These are phyloP conservation scores for Osmanthus fragrans DNA, from an alignment of 257 asterid species.

Conservation along the genomic window DNA sequence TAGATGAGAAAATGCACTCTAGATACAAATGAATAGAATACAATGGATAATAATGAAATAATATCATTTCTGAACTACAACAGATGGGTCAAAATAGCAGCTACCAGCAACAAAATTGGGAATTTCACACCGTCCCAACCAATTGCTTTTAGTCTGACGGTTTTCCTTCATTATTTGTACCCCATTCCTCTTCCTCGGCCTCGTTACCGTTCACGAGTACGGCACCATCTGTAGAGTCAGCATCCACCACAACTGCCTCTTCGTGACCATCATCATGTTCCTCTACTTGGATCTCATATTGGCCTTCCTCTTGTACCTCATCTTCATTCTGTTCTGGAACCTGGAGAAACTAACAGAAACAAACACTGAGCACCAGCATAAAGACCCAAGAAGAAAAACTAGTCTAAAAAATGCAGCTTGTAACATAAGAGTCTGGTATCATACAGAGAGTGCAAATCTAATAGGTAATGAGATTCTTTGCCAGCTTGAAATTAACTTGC, in stretches of 20 bases:
- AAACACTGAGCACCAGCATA: slow-evolving; percentile 6
- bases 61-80: slow-evolving; percentile 24
- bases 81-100: slow-evolving; percentile 35
- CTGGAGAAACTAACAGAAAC: slow-evolving; percentile 23
- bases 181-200: slow-evolving; percentile 92
- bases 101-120: slow-evolving; percentile 69
- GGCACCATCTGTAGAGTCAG: slow-evolving; percentile 81
- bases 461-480: background rate
- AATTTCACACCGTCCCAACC: slow-evolving; percentile 71
- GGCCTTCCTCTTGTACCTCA: slow-evolving; percentile 45
- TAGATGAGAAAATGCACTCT: slow-evolving; percentile 26
- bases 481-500: background rate
- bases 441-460: background rate
- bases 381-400: background rate
- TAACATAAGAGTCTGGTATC: background rate
- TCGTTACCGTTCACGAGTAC: slow-evolving; percentile 73
- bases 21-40: slow-evolving; percentile 19
- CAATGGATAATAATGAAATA: slow-evolving; percentile 5
- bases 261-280: slow-evolving; percentile 62
- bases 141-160: slow-evolving; percentile 80
- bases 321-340: slow-evolving; percentile 63
- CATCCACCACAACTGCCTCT: slow-evolving; percentile 75
- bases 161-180: slow-evolving; percentile 87
- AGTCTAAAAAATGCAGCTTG: background rate
- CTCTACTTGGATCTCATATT: slow-evolving; percentile 45